These are phyloP conservation scores for Nyssa sinensis DNA, from an alignment of 148 eudicot species.

Conservation along the genomic window DNA sequence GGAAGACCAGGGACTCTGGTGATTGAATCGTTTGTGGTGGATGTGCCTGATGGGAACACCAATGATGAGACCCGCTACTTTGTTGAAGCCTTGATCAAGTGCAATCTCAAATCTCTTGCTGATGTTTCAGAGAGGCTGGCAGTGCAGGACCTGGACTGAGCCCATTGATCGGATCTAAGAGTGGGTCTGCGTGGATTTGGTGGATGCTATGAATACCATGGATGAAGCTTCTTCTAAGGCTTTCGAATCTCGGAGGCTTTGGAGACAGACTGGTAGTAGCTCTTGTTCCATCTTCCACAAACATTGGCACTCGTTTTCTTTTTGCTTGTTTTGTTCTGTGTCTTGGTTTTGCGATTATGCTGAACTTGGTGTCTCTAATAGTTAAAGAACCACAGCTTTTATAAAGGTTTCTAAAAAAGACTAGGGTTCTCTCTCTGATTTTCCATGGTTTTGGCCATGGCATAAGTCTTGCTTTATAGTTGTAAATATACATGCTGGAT, in stretches of 20 bases:
- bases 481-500: not conserved
- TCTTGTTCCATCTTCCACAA: not conserved
- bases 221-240: conserved; percentile 29
- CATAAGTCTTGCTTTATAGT: not conserved
- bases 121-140: conserved; percentile 43
- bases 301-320: conserved; percentile 1
- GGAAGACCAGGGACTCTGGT: conserved; percentile 52
- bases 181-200: conserved; percentile 4
- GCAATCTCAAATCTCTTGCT: conserved; percentile 51
- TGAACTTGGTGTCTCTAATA: conserved; percentile 10
- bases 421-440: not conserved
- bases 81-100: conserved; percentile 47
- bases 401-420: not conserved
- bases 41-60: conserved; percentile 50
- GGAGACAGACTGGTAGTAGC: conserved; percentile 21
- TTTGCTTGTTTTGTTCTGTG: not conserved
- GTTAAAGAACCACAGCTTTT: conserved; percentile 13
- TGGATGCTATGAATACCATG: conserved; percentile 16
- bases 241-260: conserved; percentile 15
- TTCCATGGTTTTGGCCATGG: not conserved
- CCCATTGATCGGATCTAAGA: conserved; percentile 35
- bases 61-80: conserved; percentile 49
- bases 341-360: conserved; percentile 12
- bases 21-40: conserved; percentile 51
- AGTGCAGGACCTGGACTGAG: conserved; percentile 41